Evolutionary conservation across 1,284 basidiomycete species (phyloP).

Genomic region (Phellopilus nigrolimitatus): DNA sequence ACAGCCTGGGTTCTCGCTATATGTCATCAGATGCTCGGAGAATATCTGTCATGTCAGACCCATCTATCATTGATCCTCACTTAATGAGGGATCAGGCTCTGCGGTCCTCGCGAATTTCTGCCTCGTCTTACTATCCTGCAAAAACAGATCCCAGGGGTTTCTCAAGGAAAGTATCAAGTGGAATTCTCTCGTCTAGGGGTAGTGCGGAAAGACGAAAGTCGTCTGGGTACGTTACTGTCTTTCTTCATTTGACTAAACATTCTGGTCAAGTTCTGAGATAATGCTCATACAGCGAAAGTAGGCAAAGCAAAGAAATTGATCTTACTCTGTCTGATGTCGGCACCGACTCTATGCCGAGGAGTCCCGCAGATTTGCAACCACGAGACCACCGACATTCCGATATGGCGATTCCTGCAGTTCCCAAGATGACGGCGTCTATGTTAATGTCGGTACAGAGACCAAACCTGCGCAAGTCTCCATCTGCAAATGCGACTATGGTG

Average conservation of each 20-base stretch:
- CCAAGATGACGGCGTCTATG: slow-evolving; percentile 6
- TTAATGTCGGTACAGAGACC: slow-evolving; percentile 12
- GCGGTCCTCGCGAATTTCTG: slow-evolving; percentile 8
- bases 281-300: slow-evolving; percentile 6
- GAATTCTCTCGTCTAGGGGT: slow-evolving; percentile 4
- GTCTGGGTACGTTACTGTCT: slow-evolving; percentile 11
- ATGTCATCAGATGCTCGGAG: slow-evolving; percentile 8
- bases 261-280: not conserved
- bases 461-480: slow-evolving; percentile 9
- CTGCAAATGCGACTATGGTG: slow-evolving; percentile 2
- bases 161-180: not conserved
- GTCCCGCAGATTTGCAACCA: slow-evolving; percentile 2
- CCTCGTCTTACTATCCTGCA: slow-evolving; percentile 14
- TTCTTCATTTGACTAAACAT: not conserved
- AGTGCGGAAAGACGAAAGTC: slow-evolving; percentile 15
- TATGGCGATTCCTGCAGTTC: slow-evolving; percentile 8
- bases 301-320: slow-evolving; percentile 15
- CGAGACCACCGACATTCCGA: slow-evolving; percentile 13
- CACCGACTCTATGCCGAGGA: not conserved
- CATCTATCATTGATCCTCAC: slow-evolving; percentile 19
- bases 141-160: not conserved
- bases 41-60: slow-evolving; percentile 19
- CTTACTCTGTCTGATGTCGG: slow-evolving; percentile 2
- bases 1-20: slow-evolving; percentile 4
- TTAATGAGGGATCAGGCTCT: slow-evolving; percentile 8